Evolutionary conservation across 495 filamentous ascomycete species (phyloP).

Genomic region (Penicillium chermesinum): DNA sequence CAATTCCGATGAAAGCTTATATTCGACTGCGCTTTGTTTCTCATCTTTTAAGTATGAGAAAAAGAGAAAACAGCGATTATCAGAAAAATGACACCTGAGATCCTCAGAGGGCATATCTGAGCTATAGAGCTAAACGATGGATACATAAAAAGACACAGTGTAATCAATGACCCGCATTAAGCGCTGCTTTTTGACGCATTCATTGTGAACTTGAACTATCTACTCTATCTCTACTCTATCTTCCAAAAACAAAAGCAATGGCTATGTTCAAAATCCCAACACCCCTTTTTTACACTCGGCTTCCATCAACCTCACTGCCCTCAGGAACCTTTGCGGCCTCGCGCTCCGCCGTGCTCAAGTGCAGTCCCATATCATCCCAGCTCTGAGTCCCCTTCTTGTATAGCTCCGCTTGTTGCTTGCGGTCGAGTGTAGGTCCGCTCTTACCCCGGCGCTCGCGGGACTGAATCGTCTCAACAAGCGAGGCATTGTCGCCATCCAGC

Average conservation of each 20-base stretch:
- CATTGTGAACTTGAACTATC: too few species aligned
- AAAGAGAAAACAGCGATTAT: too few species aligned
- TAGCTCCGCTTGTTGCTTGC: slow-evolving; percentile 33
- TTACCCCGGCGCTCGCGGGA: slow-evolving; percentile 55
- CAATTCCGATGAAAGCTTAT: too few species aligned
- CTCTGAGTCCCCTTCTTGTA: slow-evolving; percentile 39
- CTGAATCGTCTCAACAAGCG: slow-evolving; percentile 57
- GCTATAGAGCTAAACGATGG: too few species aligned
- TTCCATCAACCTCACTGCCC: slow-evolving; percentile 33
- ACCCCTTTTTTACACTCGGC: slow-evolving; percentile 16
- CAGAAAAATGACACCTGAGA: too few species aligned
- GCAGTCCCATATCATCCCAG: slow-evolving; percentile 31
- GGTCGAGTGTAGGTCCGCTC: slow-evolving; percentile 27
- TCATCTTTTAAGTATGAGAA: too few species aligned
- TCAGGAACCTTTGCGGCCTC: slow-evolving; percentile 33
- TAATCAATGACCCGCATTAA: too few species aligned
- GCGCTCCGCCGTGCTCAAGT: slow-evolving; percentile 38
- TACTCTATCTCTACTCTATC: slow-evolving; percentile 10
- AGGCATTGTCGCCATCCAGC: slow-evolving; percentile 52
- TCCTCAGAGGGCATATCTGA: too few species aligned
- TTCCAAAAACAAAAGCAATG: slow-evolving; percentile 7
- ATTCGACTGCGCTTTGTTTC: too few species aligned
- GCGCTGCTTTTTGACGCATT: too few species aligned
- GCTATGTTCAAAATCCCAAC: slow-evolving; percentile 9
- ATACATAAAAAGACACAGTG: too few species aligned